These are phyloP conservation scores for Strigomonas oncopelti DNA, from an alignment of 208 protist species.

Conservation along the genomic window DNA sequence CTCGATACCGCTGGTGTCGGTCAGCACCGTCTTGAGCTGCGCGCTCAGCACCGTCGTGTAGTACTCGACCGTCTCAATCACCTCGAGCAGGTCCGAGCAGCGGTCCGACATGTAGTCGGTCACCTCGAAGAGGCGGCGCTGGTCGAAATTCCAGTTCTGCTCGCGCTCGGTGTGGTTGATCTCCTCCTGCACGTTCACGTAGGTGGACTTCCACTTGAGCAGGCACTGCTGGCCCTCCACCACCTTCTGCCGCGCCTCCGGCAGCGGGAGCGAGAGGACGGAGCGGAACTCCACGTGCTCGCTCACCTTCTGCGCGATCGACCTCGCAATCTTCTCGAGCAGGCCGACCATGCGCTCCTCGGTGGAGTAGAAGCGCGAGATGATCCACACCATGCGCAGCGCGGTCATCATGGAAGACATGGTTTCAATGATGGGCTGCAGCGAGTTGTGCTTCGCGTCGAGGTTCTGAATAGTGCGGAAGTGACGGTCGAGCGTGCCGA, in stretches of 20 bases:
- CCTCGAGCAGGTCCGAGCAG: constrained; percentile 93
- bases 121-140: constrained; percentile 93
- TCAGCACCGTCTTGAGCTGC: constrained; percentile 96
- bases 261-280: constrained; percentile 73
- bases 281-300: constrained; percentile 91
- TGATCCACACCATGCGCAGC: constrained; percentile 99
- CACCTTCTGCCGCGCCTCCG: constrained; percentile 82
- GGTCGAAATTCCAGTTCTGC: constrained; percentile 98
- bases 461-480: constrained; percentile 95
- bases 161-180: constrained; percentile 95
- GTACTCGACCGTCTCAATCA: constrained; percentile 93
- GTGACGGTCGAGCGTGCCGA: constrained; percentile 97
- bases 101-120: constrained; percentile 97
- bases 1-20: constrained; percentile 95
- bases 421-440: constrained; percentile 96
- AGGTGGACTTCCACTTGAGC: constrained; percentile 92
- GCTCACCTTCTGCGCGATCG: constrained; percentile 95
- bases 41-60: constrained; percentile 96
- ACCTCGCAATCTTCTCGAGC: constrained; percentile 95
- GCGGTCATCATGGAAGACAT: constrained; percentile 98
- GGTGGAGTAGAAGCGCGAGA: constrained; percentile 98
- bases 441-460: constrained; percentile 56
- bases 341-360: constrained; percentile 98
- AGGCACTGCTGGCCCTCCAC: constrained; percentile 90
- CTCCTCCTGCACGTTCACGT: constrained; percentile 92